Evolutionary conservation across 164 flowering plant species (phyloP).

Genomic region (Tetrastigma voinierianum): DNA sequence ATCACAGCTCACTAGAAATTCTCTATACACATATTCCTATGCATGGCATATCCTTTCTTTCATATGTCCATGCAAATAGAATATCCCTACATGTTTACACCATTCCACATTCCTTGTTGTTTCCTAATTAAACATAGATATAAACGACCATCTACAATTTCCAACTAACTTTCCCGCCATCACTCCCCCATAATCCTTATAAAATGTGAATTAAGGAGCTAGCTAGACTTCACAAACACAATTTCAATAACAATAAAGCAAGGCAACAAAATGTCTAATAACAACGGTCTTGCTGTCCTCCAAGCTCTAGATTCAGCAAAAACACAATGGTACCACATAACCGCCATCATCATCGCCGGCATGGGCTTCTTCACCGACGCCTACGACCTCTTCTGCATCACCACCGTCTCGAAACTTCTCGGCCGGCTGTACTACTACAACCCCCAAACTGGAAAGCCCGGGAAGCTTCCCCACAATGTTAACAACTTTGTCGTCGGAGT

Average conservation of each 20-base stretch:
- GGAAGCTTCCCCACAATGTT: constrained; percentile 36
- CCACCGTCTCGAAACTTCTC: constrained; percentile 46
- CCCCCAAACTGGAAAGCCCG: constrained; percentile 18
- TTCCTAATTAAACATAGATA: too few species aligned
- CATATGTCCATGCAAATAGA: too few species aligned
- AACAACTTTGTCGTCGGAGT: constrained; percentile 45
- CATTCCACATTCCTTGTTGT: too few species aligned
- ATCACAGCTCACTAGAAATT: too few species aligned
- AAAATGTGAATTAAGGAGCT: background rate
- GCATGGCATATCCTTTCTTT: too few species aligned
- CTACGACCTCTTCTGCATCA: constrained; percentile 60
- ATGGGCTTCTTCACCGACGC: constrained; percentile 77
- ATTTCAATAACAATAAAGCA: background rate
- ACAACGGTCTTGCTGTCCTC: constrained; percentile 34
- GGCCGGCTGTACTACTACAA: constrained; percentile 56
- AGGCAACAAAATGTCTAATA: constrained; percentile 1
- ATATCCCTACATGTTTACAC: too few species aligned
- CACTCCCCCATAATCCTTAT: background rate
- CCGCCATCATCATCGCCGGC: constrained; percentile 50
- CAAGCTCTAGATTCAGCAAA: constrained; percentile 48
- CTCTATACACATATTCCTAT: too few species aligned
- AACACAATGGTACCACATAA: constrained; percentile 58
- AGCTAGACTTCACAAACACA: background rate
- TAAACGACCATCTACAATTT: too few species aligned
- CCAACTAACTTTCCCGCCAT: background rate